These are phyloP conservation scores for Stevia rebaudiana DNA, from an alignment of 140 eudicot genomes.

Conservation along the genomic window DNA sequence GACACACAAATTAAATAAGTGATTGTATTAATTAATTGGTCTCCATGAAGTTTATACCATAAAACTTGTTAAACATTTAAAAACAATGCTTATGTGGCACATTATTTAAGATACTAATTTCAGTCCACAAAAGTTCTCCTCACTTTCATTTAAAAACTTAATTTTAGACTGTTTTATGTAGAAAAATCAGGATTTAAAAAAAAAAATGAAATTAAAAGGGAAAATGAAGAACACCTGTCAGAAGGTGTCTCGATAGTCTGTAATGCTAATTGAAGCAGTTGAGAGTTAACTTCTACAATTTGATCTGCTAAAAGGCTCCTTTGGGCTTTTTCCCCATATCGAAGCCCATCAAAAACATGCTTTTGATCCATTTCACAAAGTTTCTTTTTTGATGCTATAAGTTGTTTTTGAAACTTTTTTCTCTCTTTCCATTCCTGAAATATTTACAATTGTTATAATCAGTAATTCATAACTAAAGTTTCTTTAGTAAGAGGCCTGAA, in stretches of 20 bases:
- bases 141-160: not conserved
- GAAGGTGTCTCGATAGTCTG: constrained; percentile 41
- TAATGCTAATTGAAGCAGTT: constrained; percentile 72
- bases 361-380: constrained; percentile 79
- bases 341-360: constrained; percentile 84
- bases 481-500: too few species aligned
- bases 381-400: constrained; percentile 93
- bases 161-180: not conserved
- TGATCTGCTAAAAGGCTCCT: constrained; percentile 68
- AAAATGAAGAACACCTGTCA: constrained; percentile 33
- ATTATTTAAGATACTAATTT: not conserved
- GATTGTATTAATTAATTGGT: not conserved
- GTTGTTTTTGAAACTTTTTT: constrained; percentile 69
- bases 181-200: not conserved
- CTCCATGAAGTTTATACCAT: not conserved
- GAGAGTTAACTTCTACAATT: constrained; percentile 63
- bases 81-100: too few species aligned
- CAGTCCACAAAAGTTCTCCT: not conserved
- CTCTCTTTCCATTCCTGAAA: constrained; percentile 95
- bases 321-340: constrained; percentile 68
- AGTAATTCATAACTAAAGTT: not conserved
- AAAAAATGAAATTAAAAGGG: not conserved
- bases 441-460: constrained; percentile 7
- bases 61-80: not conserved
- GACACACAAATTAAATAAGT: constrained; percentile 1